Evolutionary conservation across 106 monocot species (phyloP).

Genomic region (Agapanthus africanus): DNA sequence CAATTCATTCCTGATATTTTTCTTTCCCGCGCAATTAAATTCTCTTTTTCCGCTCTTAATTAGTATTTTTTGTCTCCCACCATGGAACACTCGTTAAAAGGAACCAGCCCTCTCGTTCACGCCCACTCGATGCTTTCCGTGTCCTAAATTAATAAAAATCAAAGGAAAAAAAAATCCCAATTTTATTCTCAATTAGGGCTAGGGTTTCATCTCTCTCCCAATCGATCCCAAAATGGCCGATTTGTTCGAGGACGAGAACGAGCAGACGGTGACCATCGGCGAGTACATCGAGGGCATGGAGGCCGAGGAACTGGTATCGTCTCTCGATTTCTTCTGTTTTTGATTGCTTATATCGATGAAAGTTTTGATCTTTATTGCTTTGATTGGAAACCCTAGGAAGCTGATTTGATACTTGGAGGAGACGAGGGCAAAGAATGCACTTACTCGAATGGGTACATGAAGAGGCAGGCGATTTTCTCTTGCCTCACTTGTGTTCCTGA

Average conservation of each 20-base stretch:
- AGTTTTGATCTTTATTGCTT: not conserved
- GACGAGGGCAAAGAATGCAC: slow-evolving; percentile 98
- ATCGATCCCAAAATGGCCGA: slow-evolving; percentile 43
- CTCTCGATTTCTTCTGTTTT: not conserved
- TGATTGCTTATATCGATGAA: not conserved
- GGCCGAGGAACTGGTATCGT: slow-evolving; percentile 73
- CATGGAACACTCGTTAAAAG: too few relatives aligned
- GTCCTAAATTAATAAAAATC: not conserved
- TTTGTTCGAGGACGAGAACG: slow-evolving; percentile 70
- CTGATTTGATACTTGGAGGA: slow-evolving; percentile 92
- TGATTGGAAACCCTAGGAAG: slow-evolving; percentile 61
- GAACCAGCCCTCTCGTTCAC: too few relatives aligned
- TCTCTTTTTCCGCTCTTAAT: too few relatives aligned
- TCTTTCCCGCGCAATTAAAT: too few relatives aligned
- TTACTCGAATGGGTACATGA: slow-evolving; percentile 77
- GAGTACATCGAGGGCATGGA: slow-evolving; percentile 88
- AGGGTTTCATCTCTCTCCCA: slow-evolving; percentile 5
- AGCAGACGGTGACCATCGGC: slow-evolving; percentile 63
- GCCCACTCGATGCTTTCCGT: slow-evolving; percentile 3
- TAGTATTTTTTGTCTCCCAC: too few relatives aligned
- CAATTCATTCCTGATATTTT: too few relatives aligned
- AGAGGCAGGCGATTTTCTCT: slow-evolving; percentile 94
- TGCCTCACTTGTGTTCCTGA: slow-evolving; percentile 85
- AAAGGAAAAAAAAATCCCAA: not conserved
- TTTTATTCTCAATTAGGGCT: not conserved